Evolutionary conservation across 768 basidiomycete genomes (phyloP).

Genomic region (Serpula lacrymans): DNA sequence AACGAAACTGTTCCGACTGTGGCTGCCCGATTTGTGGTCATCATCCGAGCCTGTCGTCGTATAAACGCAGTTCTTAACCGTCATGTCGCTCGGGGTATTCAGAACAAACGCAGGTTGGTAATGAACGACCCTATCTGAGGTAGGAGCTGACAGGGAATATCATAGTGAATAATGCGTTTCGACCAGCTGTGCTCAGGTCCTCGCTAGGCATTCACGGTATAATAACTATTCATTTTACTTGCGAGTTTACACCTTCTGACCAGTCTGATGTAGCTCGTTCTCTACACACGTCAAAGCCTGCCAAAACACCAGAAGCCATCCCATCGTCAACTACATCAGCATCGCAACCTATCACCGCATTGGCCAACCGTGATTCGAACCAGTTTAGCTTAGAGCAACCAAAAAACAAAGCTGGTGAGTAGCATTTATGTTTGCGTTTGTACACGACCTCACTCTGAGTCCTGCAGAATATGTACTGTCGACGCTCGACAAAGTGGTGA

Average conservation of each 20-base stretch:
- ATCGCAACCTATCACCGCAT: conserved; percentile 57
- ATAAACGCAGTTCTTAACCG: conserved; percentile 14
- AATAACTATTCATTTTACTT: conserved; percentile 10
- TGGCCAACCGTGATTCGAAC: conserved; percentile 78
- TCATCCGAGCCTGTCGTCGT: no score
- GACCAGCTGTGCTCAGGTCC: conserved; percentile 44
- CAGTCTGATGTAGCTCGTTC: conserved; percentile 42
- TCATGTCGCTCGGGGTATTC: conserved; percentile 48
- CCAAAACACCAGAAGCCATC: conserved; percentile 36
- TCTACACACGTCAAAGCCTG: conserved; percentile 51
- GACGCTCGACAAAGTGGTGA: conserved; percentile 92
- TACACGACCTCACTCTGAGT: background rate
- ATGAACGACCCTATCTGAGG: background rate
- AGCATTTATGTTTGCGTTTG: background rate
- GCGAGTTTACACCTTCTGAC: conserved; percentile 11
- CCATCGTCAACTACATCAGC: conserved; percentile 42
- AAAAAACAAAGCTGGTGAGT: conserved; percentile 81
- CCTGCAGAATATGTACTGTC: conserved; percentile 89
- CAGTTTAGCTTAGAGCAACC: conserved; percentile 87
- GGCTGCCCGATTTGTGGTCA: no score
- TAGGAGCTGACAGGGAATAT: conserved; percentile 3
- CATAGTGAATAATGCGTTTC: conserved; percentile 36
- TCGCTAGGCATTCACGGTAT: conserved; percentile 42
- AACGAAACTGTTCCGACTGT: no score
- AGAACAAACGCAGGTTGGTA: conserved; percentile 32